Percentiles rank a stretch among this genome's conserved stretches.
These are phyloP conservation scores for Alternaria conjuncta DNA, from an alignment of 2,329 filamentous ascomycete species.

Conservation along the genomic window DNA sequence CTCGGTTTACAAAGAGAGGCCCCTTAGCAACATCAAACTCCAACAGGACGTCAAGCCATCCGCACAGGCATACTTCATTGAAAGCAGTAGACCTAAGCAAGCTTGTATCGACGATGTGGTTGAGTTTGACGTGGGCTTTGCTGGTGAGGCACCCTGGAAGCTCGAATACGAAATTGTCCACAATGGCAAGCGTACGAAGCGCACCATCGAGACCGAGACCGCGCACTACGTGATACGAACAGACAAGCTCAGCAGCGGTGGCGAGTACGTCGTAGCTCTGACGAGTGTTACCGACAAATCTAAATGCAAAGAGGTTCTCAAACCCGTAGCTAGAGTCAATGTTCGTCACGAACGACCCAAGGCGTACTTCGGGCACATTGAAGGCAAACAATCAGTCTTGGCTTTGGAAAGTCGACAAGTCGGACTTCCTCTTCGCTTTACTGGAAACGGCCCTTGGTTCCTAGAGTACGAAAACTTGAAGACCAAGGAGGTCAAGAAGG, in stretches of 20 bases:
- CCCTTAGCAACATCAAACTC: constrained; percentile 65
- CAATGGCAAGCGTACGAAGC: constrained; percentile 80
- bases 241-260: constrained; percentile 75
- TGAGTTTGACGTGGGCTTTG: constrained; percentile 74
- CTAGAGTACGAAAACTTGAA: constrained; percentile 76
- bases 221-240: constrained; percentile 76
- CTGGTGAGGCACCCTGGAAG: constrained; percentile 85
- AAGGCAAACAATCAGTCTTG: constrained; percentile 76
- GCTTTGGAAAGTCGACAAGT: constrained; percentile 78
- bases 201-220: constrained; percentile 68
- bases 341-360: constrained; percentile 89
- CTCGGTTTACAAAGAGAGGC: constrained; percentile 71
- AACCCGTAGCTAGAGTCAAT: constrained; percentile 82
- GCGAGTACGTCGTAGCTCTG: constrained; percentile 87
- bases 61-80: constrained; percentile 75
- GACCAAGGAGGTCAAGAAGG: constrained; percentile 53
- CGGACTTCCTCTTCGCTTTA: constrained; percentile 80
- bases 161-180: constrained; percentile 94
- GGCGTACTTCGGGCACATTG: constrained; percentile 82
- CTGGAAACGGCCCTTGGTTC: constrained; percentile 84
- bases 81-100: constrained; percentile 63
- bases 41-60: constrained; percentile 94
- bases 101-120: constrained; percentile 85
- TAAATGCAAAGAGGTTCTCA: constrained; percentile 83
- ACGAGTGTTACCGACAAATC: constrained; percentile 86